Conservation (phyloP, 306 rosid species). For the Cucumis melo region DNA sequence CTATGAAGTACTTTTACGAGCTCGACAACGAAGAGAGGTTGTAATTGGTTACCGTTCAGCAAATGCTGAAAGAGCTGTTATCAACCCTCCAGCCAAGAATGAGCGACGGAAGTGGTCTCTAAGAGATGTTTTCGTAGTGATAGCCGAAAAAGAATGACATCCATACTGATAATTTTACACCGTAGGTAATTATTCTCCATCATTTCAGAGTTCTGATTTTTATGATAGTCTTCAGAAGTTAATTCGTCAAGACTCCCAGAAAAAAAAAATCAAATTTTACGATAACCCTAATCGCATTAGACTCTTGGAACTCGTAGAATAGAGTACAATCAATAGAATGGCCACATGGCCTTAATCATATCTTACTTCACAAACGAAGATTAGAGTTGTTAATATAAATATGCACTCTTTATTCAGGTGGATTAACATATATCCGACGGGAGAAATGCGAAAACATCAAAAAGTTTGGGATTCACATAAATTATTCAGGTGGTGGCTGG, state of each 20-base stretch:
- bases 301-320: not conserved
- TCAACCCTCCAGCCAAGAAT: constrained; percentile 63
- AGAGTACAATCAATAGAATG: not conserved
- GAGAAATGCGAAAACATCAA: not conserved
- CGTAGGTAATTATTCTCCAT: not conserved
- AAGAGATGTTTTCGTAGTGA: constrained; percentile 71
- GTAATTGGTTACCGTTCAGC: constrained; percentile 63
- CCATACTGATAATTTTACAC: not conserved
- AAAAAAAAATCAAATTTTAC: not conserved
- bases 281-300: not conserved
- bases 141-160: constrained; percentile 61
- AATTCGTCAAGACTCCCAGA: not conserved
- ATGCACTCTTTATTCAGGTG: not conserved
- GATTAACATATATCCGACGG: not conserved
- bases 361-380: not conserved
- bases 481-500: constrained; percentile 19
- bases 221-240: not conserved
- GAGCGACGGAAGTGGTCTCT: constrained; percentile 53
- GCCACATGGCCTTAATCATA: not conserved
- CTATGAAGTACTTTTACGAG: constrained; percentile 60
- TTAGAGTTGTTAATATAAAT: not conserved
- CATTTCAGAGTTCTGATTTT: not conserved
- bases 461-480: not conserved
- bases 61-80: constrained; percentile 63
- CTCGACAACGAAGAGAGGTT: constrained; percentile 68